Percentiles rank a stretch among this genome's conserved stretches.
These are phyloP conservation scores for Blumeria hordei DNA, from an alignment of 2,329 filamentous ascomycete species.

Conservation along the genomic window DNA sequence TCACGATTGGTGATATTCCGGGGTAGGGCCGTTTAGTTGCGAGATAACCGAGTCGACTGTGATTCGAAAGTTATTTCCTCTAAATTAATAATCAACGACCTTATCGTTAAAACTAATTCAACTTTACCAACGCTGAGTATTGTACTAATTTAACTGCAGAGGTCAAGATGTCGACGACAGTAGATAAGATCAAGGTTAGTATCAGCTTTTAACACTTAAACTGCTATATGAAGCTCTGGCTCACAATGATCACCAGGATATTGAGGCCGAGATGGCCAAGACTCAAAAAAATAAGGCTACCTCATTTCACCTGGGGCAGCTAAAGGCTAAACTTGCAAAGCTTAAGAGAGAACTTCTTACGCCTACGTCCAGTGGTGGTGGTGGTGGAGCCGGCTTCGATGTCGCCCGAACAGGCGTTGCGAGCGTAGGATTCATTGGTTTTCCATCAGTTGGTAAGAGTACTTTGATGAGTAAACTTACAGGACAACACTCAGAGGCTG, in stretches of 20 bases:
- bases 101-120: too few relatives aligned
- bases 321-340: slow-evolving; percentile 96
- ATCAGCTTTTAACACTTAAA: background rate
- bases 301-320: slow-evolving; percentile 77
- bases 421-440: slow-evolving; percentile 92
- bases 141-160: too few relatives aligned
- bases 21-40: too few relatives aligned
- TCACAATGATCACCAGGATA: slow-evolving; percentile 22
- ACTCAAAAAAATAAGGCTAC: slow-evolving; percentile 97
- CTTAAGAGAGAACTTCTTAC: slow-evolving; percentile 89
- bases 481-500: slow-evolving; percentile 88
- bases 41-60: too few relatives aligned
- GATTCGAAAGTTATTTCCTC: too few relatives aligned
- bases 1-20: too few relatives aligned
- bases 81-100: too few relatives aligned
- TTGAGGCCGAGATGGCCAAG: slow-evolving; percentile 92
- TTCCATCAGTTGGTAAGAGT: slow-evolving; percentile 95
- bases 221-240: background rate
- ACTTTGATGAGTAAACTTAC: slow-evolving; percentile 89
- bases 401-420: slow-evolving; percentile 94
- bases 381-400: slow-evolving; percentile 76
- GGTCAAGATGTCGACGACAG: slow-evolving; percentile 70
- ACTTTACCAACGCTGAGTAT: too few relatives aligned
- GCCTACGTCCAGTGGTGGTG: slow-evolving; percentile 61
- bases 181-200: slow-evolving; percentile 80